Base-by-base conservation (phyloP, 2,329 filamentous ascomycete genomes). In the Bipolaris cookei region DNA sequence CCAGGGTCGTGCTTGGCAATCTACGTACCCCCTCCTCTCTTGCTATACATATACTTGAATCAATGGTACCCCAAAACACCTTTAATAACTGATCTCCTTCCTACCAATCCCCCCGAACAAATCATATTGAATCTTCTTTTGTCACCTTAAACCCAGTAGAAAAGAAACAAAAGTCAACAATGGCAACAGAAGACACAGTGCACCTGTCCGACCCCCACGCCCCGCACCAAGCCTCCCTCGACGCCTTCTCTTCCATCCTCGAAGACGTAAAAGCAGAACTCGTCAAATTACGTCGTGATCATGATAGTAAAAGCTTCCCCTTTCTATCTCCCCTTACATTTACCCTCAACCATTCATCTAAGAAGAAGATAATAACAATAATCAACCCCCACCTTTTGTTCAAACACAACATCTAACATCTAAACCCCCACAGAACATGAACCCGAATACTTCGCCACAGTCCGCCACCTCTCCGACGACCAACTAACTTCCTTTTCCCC, bases 391-490 rank as follows among this genome's bases (percentile, higher is more conserved):
- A 7, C 6, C 28, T 30, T 30, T 30, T 7, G 28, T 11, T 8
- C 39, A 23, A 14, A 6, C 6, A 35, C 11, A 35, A 35, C 6
- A 13, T n/a, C 34, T 35, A 35, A 35, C 28, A 5, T 39, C 23
- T 42, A 54, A 39, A 52, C 44, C 7, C n/a, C 7, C 18, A 3
- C 45, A 75, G 72, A 72, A 54, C 74, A 78, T 54, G 74, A 76
- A 46, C 70, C 72, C 6, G 70, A 74, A 43, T 77, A 77, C 61
- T 78, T 77, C 55, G 59, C 61, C 37, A 63, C 67, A 5, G 72
- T 77, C 49, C 79, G 79, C 43, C 52, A 66, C 18, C 70, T 83
- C 10, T 74, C 77, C 20, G 77, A 80, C 46, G 66, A 70, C 10
- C 71, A 76, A 0, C 67, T 76, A 18, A 53, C 61, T 18, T 67